These are phyloP conservation scores for Metschnikowia cerradonensis DNA, from an alignment of 805 yeast species.

Conservation along the genomic window DNA sequence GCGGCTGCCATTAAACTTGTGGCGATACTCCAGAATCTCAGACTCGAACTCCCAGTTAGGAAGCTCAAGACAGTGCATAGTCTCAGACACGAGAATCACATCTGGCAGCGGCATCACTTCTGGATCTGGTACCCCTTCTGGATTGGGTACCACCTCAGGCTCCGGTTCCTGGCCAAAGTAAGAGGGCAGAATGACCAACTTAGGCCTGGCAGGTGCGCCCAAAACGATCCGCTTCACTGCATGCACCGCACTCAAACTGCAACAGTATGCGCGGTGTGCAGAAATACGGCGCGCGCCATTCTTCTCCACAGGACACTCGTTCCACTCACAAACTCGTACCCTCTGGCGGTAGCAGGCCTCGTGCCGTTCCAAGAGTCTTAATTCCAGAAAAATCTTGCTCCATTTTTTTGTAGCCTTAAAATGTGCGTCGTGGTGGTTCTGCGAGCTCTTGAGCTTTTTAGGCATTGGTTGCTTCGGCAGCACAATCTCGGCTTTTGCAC, in stretches of 20 bases:
- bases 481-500: not conserved
- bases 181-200: not conserved
- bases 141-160: not conserved
- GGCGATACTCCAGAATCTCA: not conserved
- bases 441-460: not conserved
- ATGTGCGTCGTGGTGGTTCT: not conserved
- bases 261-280: conserved; percentile 5
- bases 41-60: not conserved
- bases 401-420: conserved; percentile 1
- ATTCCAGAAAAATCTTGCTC: not conserved
- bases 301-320: conserved; percentile 4
- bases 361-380: not conserved
- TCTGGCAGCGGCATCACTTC: not conserved
- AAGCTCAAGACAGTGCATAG: not conserved
- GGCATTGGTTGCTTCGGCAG: conserved; percentile 1
- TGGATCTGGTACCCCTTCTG: not conserved
- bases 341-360: conserved; percentile 1
- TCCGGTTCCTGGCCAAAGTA: not conserved
- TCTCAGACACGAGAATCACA: not conserved
- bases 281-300: conserved; percentile 1
- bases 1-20: not conserved
- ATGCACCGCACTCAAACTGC: conserved; percentile 3
- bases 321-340: not conserved
- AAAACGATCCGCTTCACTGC: not conserved
- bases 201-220: not conserved